These are phyloP conservation scores for Leccinum griseonigrum DNA, from an alignment of 1,284 basidiomycete species.

Conservation along the genomic window DNA sequence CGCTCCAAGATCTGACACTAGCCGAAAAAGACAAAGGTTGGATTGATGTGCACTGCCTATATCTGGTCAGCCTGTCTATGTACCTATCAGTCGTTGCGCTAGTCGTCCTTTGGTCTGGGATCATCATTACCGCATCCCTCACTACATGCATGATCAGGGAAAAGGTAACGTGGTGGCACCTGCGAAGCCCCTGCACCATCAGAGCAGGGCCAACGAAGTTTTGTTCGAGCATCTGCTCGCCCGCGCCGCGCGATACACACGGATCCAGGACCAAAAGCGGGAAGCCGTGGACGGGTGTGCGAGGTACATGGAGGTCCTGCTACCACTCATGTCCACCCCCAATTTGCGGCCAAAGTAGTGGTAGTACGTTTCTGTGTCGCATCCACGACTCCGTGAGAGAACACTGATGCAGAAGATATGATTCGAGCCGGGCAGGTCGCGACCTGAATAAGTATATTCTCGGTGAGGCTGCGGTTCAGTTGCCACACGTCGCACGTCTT, in stretches of 20 bases:
- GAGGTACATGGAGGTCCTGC: conserved; percentile 1
- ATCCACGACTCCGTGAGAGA: conserved; percentile 17
- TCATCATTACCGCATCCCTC: conserved; percentile 24
- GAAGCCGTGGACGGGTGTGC: conserved; percentile 13
- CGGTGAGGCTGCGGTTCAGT: conserved; percentile 9
- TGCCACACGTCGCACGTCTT: conserved; percentile 9
- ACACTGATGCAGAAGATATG: conserved; percentile 9
- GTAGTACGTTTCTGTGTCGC: conserved; percentile 24
- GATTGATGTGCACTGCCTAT: conserved; percentile 20
- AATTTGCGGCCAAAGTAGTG: conserved; percentile 15
- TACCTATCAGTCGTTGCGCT: conserved; percentile 7
- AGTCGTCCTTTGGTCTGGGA: conserved; percentile 1
- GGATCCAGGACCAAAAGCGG: conserved; percentile 21
- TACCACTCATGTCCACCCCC: conserved; percentile 19
- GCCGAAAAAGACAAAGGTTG: conserved; percentile 9
- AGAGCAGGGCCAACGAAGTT: conserved; percentile 10
- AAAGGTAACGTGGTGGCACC: conserved; percentile 16
- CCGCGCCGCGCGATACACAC: conserved; percentile 5
- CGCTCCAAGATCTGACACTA: conserved; percentile 4
- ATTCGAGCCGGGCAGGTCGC: conserved; percentile 12
- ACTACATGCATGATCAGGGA: conserved; percentile 20
- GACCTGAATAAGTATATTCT: conserved; percentile 9
- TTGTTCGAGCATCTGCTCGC: conserved; percentile 11
- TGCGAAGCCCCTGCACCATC: conserved; percentile 9
- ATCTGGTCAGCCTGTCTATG: conserved; percentile 17